A percentile compares a stretch with the other conserved stretches of the same genome.
These are phyloP conservation scores for Chytriomyces sp. DNA, from an alignment of 192 early-diverging fungal species.

Conservation along the genomic window DNA sequence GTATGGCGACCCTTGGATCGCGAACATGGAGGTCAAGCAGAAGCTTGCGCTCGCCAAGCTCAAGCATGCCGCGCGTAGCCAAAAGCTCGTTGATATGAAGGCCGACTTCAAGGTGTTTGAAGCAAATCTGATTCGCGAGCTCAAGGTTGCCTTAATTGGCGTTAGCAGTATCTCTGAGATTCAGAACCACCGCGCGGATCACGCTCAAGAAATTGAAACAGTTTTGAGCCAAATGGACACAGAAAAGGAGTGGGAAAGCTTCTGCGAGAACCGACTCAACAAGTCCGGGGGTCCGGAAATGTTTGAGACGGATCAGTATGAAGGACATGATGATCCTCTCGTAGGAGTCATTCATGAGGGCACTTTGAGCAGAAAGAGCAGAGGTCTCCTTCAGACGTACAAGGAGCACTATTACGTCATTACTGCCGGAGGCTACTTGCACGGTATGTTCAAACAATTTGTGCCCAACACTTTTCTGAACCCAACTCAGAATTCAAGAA, in stretches of 20 bases:
- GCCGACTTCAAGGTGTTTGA: constrained; percentile 27
- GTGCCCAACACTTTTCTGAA: background rate
- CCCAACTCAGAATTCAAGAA: constrained; percentile 9
- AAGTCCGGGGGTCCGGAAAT: constrained; percentile 16
- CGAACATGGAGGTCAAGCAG: constrained; percentile 17
- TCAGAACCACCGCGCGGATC: background rate
- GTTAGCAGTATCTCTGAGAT: constrained; percentile 13
- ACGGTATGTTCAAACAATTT: constrained; percentile 1
- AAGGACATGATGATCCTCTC: constrained; percentile 24
- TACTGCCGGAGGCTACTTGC: constrained; percentile 27
- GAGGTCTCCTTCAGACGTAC: constrained; percentile 12
- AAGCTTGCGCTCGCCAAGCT: constrained; percentile 12
- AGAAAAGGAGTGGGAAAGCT: constrained; percentile 21
- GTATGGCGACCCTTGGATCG: constrained; percentile 23
- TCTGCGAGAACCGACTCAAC: constrained; percentile 13
- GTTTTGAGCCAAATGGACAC: background rate
- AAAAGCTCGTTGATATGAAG: constrained; percentile 12
- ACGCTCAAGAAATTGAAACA: constrained; percentile 7
- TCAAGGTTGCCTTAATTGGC: constrained; percentile 22
- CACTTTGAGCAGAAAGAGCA: constrained; percentile 7
- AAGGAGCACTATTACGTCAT: constrained; percentile 30
- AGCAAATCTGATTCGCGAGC: constrained; percentile 24
- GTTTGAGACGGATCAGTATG: constrained; percentile 24
- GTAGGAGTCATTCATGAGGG: constrained; percentile 26
- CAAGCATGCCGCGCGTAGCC: constrained; percentile 11